phyloP scores from a whole-genome alignment of 257 asterid genomes.

The Jaltomata sinuosa region DNA sequence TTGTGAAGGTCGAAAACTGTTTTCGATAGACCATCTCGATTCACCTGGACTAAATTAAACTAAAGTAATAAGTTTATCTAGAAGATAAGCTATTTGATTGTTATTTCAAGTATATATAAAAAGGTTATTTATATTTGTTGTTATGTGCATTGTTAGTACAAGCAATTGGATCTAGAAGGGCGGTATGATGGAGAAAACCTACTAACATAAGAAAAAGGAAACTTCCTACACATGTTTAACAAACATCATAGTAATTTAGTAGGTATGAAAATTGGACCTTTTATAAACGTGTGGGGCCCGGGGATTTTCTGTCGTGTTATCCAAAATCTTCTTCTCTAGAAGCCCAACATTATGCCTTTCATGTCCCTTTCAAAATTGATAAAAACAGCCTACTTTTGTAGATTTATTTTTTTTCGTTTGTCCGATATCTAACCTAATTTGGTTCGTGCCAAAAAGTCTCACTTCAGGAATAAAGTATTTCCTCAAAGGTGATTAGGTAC shows the following conservation, averaged over 20 bases:
- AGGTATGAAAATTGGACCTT: not conserved
- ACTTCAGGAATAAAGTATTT: rapidly evolving
- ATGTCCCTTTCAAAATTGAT: not conserved
- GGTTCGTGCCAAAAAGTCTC: not conserved
- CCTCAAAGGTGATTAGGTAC: rapidly evolving
- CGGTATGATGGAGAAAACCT: not conserved
- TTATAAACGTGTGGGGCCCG: not conserved
- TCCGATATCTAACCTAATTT: too few species aligned
- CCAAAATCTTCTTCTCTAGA: conserved; percentile 4
- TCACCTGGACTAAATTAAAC: too few species aligned
- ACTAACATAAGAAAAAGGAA: not conserved
- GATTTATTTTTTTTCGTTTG: not conserved
- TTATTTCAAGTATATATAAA: not conserved
- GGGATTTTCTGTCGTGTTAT: not conserved
- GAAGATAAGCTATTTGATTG: not conserved
- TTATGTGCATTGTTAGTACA: not conserved
- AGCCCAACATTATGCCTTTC: not conserved
- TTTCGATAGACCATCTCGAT: too few species aligned
- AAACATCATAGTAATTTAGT: not conserved
- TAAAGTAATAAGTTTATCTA: too few species aligned
- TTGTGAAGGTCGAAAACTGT: too few species aligned
- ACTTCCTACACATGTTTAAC: not conserved
- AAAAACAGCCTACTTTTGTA: not conserved
- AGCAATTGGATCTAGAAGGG: not conserved
- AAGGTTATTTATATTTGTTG: not conserved